These are phyloP conservation scores for Panus rudis DNA, from an alignment of 768 basidiomycete genomes.

Conservation along the genomic window DNA sequence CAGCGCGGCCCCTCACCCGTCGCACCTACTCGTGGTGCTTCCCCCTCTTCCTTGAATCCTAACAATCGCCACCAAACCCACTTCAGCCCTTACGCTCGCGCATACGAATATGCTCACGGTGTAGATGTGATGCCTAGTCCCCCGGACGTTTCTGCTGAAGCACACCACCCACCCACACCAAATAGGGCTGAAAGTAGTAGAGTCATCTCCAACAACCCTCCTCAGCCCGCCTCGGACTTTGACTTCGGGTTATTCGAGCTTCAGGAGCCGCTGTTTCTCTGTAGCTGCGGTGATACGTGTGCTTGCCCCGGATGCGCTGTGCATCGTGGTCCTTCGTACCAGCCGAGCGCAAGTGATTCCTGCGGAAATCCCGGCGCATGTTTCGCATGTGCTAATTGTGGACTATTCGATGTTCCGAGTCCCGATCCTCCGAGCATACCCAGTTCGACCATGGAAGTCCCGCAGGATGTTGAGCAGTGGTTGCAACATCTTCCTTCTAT, in stretches of 20 bases:
- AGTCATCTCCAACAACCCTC: constrained; percentile 11
- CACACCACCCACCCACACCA: background rate
- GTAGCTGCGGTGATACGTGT: constrained; percentile 59
- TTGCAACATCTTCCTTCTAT: background rate
- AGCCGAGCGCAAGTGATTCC: constrained; percentile 8
- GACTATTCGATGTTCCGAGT: constrained; percentile 56
- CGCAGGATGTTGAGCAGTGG: too few relatives aligned
- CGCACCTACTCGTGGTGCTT: constrained; percentile 42
- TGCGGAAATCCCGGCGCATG: constrained; percentile 34
- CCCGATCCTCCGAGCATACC: constrained; percentile 35
- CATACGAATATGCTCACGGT: constrained; percentile 46
- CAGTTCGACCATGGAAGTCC: constrained; percentile 7
- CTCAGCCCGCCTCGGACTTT: constrained; percentile 10
- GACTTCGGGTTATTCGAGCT: too few relatives aligned
- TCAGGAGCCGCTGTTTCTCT: too few relatives aligned
- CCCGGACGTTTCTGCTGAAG: constrained; percentile 10
- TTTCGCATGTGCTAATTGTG: constrained; percentile 46
- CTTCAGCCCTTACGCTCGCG: constrained; percentile 65
- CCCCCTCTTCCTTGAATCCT: constrained; percentile 37
- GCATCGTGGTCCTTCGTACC: constrained; percentile 37
- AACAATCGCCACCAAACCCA: constrained; percentile 35
- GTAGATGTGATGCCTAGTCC: constrained; percentile 19
- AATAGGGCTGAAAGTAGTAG: background rate
- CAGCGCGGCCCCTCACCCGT: constrained; percentile 2
- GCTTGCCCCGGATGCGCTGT: constrained; percentile 58